Conservation (phyloP, 495 filamentous ascomycete genomes). For the Gamarada debralockiae region DNA sequence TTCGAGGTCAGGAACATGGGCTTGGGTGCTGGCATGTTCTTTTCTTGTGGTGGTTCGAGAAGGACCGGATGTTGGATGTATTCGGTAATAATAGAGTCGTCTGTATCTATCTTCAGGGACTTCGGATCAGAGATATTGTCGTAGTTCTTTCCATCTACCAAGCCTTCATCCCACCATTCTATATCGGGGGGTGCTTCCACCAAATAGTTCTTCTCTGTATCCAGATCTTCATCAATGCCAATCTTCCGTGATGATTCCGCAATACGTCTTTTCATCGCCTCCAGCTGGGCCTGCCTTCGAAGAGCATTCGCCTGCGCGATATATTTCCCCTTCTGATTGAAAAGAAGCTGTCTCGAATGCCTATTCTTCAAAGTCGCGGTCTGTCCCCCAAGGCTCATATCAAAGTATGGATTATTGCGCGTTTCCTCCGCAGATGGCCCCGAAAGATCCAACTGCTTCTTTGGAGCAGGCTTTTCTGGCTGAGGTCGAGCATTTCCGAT, state of each 20-base stretch:
- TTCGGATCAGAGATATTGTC: constrained; percentile 58
- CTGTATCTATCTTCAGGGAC: constrained; percentile 67
- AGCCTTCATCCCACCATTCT: constrained; percentile 97
- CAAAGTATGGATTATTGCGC: constrained; percentile 81
- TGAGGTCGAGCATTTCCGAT: constrained; percentile 51
- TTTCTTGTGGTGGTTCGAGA: constrained; percentile 86
- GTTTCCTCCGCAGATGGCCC: constrained; percentile 65
- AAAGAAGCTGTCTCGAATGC: constrained; percentile 70
- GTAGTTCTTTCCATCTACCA: constrained; percentile 73
- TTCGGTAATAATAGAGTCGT: constrained; percentile 79
- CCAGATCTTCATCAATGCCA: constrained; percentile 85
- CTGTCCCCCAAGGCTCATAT: constrained; percentile 64
- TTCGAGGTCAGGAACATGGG: constrained; percentile 89
- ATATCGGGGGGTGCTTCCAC: constrained; percentile 82
- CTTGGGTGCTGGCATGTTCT: constrained; percentile 71
- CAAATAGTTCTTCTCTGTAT: constrained; percentile 83
- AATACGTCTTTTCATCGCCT: constrained; percentile 91
- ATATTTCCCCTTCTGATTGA: constrained; percentile 97
- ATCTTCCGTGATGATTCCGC: constrained; percentile 79
- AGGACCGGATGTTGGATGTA: constrained; percentile 95
- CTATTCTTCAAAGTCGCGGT: constrained; percentile 58
- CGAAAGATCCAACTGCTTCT: constrained; percentile 63
- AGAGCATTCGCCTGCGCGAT: constrained; percentile 88
- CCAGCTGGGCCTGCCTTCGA: constrained; percentile 79
- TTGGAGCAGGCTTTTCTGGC: constrained; percentile 46